Percentiles rank a stretch among this genome's conserved stretches.
These are phyloP conservation scores for Kodamaea alishanica DNA, from an alignment of 1,139 yeast species.

Conservation along the genomic window DNA sequence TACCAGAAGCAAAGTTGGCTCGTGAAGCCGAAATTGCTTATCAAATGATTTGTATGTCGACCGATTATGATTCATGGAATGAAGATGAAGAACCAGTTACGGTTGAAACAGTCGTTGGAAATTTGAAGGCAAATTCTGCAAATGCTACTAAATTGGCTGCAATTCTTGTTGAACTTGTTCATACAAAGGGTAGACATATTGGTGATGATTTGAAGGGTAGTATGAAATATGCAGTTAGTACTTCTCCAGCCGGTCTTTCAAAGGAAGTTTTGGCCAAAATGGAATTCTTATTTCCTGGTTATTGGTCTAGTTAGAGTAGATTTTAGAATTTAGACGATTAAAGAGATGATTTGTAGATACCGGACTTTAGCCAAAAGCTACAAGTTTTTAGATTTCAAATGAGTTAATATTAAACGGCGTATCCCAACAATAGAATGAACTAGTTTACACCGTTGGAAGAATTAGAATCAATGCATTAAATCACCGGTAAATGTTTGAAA, in stretches of 20 bases:
- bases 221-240: slow-evolving; percentile 79
- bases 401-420: no score
- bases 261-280: slow-evolving; percentile 71
- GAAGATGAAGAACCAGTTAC: slow-evolving; percentile 94
- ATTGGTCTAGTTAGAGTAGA: no score
- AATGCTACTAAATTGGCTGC: slow-evolving; percentile 82
- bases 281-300: slow-evolving; percentile 89
- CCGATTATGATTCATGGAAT: slow-evolving; percentile 98
- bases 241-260: slow-evolving; percentile 73
- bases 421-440: no score
- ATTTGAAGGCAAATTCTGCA: slow-evolving; percentile 79
- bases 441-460: no score
- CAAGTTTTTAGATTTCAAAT: no score
- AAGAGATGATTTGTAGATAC: no score
- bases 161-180: slow-evolving; percentile 61
- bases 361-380: no score
- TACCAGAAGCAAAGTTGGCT: slow-evolving; percentile 95
- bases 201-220: slow-evolving; percentile 72
- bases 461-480: no score
- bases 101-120: slow-evolving; percentile 91
- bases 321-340: no score
- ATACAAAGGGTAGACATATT: slow-evolving; percentile 51
- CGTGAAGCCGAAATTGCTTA: slow-evolving; percentile 95
- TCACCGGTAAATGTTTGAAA: no score
- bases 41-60: slow-evolving; percentile 98